Evolutionary conservation across 2,329 filamentous ascomycete species (phyloP), one percentile per base, ranked within the genome.

Genomic region (Ophiostoma sp.): DNA sequence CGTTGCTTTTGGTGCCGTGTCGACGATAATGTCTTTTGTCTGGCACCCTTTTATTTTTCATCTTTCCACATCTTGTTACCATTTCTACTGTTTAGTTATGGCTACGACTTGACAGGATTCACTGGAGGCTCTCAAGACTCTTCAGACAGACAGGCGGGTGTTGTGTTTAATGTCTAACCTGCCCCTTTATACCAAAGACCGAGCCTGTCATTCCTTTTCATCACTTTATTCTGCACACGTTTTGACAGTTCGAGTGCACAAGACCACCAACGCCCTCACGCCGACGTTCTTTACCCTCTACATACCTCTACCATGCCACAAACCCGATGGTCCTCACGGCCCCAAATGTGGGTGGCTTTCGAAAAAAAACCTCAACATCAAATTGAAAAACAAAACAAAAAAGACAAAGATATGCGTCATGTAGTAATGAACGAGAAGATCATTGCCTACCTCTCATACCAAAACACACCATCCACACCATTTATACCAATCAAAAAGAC

Each of bases 401-500:
- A 65, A 65, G 10, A 35, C 7, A 39, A 65, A 23, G 8, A 35
- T 35, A 41, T 31, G 33, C 35, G 35, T 35, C 20, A 15, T 23
- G 13, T 31, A 3, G 15, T 15, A 35, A 36, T n/a, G 60, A 36
- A 15, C 60, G 2, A 57, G 10, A 57, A 57, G 23, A 44, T 4
- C 41, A 44, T 17, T 44, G 41, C 17, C 44, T 8, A 48, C 44
- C 17, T 7, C 44, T 20, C 20, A 4, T 52, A 15, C 23, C 5
- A n/a, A 17, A n/a, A 13, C 23, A 35, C 31, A 52, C 7, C 20
- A 48, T 48, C 44, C 36, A 62, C 48, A 68, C 23, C 67, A 67
- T 65, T 41, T 23, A 67, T 39, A 67, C 52, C 67, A 17, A 44
- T 36, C 2, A 10, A 64, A 41, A 67, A 64, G 44, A 62, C 57